Conservation (phyloP, 352 stramenopile genomes). For the Phytophthora kernoviae region DNA sequence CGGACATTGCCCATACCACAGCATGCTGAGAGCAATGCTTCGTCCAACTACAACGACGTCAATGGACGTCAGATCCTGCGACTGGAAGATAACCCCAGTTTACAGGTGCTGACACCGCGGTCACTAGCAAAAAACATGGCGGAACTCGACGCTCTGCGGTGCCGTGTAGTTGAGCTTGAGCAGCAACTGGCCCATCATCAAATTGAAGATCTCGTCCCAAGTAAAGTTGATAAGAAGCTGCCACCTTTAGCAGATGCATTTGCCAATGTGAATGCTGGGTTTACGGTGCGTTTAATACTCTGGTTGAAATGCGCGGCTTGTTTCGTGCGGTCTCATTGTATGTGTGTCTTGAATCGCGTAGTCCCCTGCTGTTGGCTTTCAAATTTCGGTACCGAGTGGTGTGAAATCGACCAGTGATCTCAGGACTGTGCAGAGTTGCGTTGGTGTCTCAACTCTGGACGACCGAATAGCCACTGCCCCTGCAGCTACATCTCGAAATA, state of each 20-base stretch:
- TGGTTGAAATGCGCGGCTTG: background rate
- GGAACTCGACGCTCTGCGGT: slow-evolving; percentile 54
- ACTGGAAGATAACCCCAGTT: slow-evolving; percentile 46
- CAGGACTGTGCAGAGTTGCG: slow-evolving; percentile 9
- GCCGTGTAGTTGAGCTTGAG: slow-evolving; percentile 55
- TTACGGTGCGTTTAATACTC: slow-evolving; percentile 6
- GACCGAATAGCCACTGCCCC: slow-evolving; percentile 27
- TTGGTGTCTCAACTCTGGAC: slow-evolving; percentile 1
- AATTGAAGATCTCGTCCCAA: slow-evolving; percentile 41
- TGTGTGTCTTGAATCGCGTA: slow-evolving; percentile 2
- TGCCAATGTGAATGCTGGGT: background rate
- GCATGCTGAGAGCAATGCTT: slow-evolving; percentile 8
- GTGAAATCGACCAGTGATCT: slow-evolving; percentile 27
- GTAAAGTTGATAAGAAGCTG: slow-evolving; percentile 44
- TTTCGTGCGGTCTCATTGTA: background rate
- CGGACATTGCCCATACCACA: slow-evolving; percentile 18
- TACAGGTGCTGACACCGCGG: slow-evolving; percentile 56
- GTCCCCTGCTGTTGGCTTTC: slow-evolving; percentile 12
- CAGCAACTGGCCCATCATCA: slow-evolving; percentile 58
- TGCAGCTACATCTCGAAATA: slow-evolving; percentile 12
- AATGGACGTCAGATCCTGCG: slow-evolving; percentile 51
- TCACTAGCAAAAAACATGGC: slow-evolving; percentile 62
- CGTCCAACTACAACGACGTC: slow-evolving; percentile 13
- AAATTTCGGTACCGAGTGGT: slow-evolving; percentile 3
- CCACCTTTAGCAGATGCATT: slow-evolving; percentile 37